phyloP scores from a whole-genome alignment of 306 rosid genomes.

The Gillenia trifoliata region DNA sequence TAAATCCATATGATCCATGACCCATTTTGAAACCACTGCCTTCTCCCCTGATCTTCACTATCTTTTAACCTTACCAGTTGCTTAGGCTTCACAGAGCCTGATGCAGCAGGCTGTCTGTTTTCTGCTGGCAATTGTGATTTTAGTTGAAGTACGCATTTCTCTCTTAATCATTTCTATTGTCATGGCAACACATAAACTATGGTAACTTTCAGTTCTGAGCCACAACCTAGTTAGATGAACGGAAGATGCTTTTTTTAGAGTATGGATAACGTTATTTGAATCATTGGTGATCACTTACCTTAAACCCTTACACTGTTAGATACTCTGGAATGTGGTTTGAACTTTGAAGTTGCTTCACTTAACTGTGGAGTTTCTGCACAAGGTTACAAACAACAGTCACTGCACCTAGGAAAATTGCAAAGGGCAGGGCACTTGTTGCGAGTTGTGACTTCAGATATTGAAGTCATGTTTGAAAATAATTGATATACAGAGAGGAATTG shows the following conservation, averaged over 20 bases:
- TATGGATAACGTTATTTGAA: not conserved
- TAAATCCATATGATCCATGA: not conserved
- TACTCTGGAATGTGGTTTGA: conserved; percentile 78
- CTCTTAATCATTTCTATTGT: not conserved
- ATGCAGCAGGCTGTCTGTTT: not conserved
- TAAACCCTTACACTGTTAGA: conserved; percentile 41
- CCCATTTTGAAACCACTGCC: too few species aligned
- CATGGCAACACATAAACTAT: not conserved
- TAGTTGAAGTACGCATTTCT: not conserved
- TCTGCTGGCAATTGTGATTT: not conserved
- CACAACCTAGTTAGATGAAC: not conserved
- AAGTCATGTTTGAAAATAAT: not conserved
- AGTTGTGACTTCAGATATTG: not conserved
- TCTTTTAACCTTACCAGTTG: not conserved
- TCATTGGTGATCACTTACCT: not conserved
- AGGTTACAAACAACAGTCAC: conserved; percentile 76
- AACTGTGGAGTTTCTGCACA: conserved; percentile 36
- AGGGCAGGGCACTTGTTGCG: not conserved
- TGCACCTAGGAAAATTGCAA: conserved; percentile 72
- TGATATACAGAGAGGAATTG: not conserved
- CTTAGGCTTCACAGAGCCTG: not conserved
- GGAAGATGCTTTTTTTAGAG: too few species aligned
- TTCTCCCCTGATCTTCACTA: too few species aligned
- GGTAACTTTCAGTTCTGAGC: not conserved
- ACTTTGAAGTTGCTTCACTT: conserved; percentile 66